Percentiles rank a stretch among this genome's conserved stretches.
Conservation (phyloP, 1,284 basidiomycete species). For the Cutaneotrichosporon sp. region DNA sequence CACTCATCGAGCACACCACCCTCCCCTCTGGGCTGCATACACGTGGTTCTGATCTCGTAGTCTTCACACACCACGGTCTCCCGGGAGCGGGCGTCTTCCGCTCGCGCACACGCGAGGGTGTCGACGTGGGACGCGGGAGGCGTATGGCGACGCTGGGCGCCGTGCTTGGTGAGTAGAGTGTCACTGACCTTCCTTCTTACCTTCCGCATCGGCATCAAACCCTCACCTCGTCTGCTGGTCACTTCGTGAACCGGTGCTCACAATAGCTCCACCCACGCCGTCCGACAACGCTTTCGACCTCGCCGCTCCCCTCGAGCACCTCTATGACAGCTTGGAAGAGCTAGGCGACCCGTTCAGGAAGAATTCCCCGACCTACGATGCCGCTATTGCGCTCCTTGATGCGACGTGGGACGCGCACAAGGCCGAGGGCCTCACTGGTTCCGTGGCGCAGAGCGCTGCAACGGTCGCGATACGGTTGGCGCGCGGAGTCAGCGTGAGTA, state of each 20-base stretch:
- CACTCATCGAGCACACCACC: conserved; percentile 40
- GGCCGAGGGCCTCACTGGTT: conserved; percentile 11
- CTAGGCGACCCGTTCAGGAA: conserved; percentile 23
- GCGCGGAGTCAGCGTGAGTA: conserved; percentile 16
- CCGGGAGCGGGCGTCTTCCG: conserved; percentile 41
- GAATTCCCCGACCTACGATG: conserved; percentile 3
- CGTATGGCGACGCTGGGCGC: conserved; percentile 48
- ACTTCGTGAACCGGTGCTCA: not conserved
- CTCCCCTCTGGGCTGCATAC: conserved; percentile 46
- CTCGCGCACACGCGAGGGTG: conserved; percentile 27
- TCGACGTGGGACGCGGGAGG: conserved; percentile 33
- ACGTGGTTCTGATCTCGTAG: conserved; percentile 36
- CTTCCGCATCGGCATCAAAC: not conserved
- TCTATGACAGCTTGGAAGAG: conserved; percentile 39
- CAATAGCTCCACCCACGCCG: conserved; percentile 20
- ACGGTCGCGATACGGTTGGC: conserved; percentile 15
- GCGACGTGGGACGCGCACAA: conserved; percentile 21
- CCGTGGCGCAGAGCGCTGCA: conserved; percentile 12
- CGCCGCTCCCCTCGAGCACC: conserved; percentile 25
- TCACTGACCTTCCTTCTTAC: not conserved
- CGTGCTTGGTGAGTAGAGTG: conserved; percentile 34
- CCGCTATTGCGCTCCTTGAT: conserved; percentile 21
- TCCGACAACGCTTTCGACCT: conserved; percentile 33
- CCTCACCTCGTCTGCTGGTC: not conserved
- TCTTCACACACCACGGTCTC: conserved; percentile 34